phyloP scores from a whole-genome alignment of 2,329 filamentous ascomycete species.

The Fusarium pininemorale region DNA sequence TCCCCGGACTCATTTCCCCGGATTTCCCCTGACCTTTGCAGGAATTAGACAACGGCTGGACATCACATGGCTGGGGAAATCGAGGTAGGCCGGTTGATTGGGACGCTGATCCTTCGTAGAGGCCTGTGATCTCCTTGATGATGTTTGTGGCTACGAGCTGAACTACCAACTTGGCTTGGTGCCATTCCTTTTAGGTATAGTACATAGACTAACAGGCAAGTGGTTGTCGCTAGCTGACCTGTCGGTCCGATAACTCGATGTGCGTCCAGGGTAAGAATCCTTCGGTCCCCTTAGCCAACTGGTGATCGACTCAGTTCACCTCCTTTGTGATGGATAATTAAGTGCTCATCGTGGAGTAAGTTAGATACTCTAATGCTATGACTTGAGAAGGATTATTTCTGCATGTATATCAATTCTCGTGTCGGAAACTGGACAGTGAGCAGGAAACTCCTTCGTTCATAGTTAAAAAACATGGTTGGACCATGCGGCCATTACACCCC shows the following conservation, averaged over 20 bases:
- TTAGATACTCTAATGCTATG: fast-evolving
- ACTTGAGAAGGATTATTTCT: fast-evolving
- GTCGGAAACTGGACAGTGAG: too few relatives aligned
- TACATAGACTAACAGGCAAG: too few relatives aligned
- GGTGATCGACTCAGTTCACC: neutral
- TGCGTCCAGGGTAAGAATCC: neutral
- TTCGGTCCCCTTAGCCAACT: neutral
- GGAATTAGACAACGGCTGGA: neutral
- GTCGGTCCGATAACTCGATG: neutral
- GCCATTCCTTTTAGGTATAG: neutral
- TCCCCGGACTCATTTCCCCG: neutral
- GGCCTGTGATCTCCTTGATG: neutral
- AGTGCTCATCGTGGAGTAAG: fast-evolving
- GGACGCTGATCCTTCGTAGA: neutral
- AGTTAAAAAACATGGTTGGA: too few relatives aligned
- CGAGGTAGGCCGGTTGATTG: neutral
- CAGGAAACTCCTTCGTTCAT: fast-evolving
- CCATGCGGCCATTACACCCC: fast-evolving
- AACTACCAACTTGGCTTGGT: neutral
- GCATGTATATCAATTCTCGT: neutral
- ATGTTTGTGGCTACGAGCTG: neutral
- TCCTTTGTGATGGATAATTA: too few relatives aligned
- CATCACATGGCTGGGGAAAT: neutral
- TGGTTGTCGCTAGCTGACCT: neutral
- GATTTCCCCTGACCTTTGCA: neutral